phyloP scores from a whole-genome alignment of 768 basidiomycete species.

The Russula ochroleuca region DNA sequence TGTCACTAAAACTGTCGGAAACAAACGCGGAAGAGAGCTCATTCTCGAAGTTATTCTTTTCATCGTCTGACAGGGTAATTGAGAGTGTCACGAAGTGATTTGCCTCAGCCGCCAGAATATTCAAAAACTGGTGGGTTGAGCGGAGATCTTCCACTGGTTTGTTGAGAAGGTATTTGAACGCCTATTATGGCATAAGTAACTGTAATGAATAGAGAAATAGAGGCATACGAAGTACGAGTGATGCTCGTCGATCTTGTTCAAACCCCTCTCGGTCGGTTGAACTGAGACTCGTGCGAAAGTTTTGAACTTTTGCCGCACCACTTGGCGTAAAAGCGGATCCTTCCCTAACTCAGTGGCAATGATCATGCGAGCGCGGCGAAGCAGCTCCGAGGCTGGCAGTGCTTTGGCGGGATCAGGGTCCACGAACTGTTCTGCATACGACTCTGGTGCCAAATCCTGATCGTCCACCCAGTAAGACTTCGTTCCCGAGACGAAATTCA shows the following conservation, averaged over 20 bases:
- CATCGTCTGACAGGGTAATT: slow-evolving; percentile 60
- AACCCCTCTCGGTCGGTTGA: slow-evolving; percentile 82
- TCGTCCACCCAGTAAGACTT: slow-evolving; percentile 73
- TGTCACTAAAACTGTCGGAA: slow-evolving; percentile 80
- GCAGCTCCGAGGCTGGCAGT: slow-evolving; percentile 59
- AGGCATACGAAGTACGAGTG: slow-evolving; percentile 64
- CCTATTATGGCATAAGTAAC: slow-evolving; percentile 43
- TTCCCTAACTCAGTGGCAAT: slow-evolving; percentile 87
- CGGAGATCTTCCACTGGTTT: slow-evolving; percentile 72
- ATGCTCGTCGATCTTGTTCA: slow-evolving; percentile 68
- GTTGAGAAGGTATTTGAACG: slow-evolving; percentile 88
- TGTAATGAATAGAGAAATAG: neutral
- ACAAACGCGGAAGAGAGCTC: slow-evolving; percentile 75
- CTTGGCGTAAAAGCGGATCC: slow-evolving; percentile 81
- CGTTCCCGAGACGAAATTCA: slow-evolving; percentile 63
- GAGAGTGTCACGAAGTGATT: slow-evolving; percentile 79
- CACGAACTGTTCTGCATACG: slow-evolving; percentile 82
- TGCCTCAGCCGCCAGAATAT: slow-evolving; percentile 87
- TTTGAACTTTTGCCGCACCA: slow-evolving; percentile 72
- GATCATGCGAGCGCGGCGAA: slow-evolving; percentile 74
- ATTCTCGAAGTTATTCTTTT: slow-evolving; percentile 64
- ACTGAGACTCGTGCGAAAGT: slow-evolving; percentile 72
- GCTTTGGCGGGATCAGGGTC: slow-evolving; percentile 61
- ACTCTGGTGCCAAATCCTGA: slow-evolving; percentile 70
- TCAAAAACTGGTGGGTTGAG: slow-evolving; percentile 74